phyloP scores from a whole-genome alignment of 1,284 basidiomycete species.

The Ustilago trichophora region DNA sequence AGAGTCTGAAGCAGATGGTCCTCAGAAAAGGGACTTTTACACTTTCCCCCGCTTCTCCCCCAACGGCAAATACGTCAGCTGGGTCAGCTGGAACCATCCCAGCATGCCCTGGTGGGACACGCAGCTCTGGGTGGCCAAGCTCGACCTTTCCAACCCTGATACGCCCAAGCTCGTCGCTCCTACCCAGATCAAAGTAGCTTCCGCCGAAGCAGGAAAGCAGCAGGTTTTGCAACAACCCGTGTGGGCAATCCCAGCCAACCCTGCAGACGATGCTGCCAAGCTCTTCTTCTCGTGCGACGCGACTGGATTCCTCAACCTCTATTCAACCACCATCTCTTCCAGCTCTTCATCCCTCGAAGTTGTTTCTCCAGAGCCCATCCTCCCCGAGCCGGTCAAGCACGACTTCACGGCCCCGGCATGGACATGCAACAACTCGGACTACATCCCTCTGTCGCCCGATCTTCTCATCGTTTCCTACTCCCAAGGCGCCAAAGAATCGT shows the following conservation, averaged over 20 bases:
- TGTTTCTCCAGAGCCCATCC: conserved; percentile 62
- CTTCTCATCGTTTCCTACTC: conserved; percentile 39
- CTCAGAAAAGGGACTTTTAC: conserved; percentile 75
- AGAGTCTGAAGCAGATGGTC: conserved; percentile 32
- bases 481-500: conserved; percentile 20
- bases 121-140: conserved; percentile 72
- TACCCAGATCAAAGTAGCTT: conserved; percentile 11
- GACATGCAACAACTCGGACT: conserved; percentile 68
- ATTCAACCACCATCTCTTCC: conserved; percentile 66
- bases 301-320: conserved; percentile 78
- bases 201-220: conserved; percentile 17
- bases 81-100: conserved; percentile 77
- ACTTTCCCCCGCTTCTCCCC: conserved; percentile 74
- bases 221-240: conserved; percentile 64
- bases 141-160: conserved; percentile 43
- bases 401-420: conserved; percentile 75
- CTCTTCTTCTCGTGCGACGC: conserved; percentile 77
- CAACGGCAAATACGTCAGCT: conserved; percentile 75
- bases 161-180: conserved; percentile 13
- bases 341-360: too few species aligned
- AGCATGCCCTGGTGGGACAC: conserved; percentile 84
- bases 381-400: conserved; percentile 69
- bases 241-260: conserved; percentile 70
- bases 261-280: conserved; percentile 66
- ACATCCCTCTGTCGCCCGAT: conserved; percentile 38